These are phyloP conservation scores for Urostyla sp. DNA, from an alignment of 73 alveolate genomes.

Conservation along the genomic window DNA sequence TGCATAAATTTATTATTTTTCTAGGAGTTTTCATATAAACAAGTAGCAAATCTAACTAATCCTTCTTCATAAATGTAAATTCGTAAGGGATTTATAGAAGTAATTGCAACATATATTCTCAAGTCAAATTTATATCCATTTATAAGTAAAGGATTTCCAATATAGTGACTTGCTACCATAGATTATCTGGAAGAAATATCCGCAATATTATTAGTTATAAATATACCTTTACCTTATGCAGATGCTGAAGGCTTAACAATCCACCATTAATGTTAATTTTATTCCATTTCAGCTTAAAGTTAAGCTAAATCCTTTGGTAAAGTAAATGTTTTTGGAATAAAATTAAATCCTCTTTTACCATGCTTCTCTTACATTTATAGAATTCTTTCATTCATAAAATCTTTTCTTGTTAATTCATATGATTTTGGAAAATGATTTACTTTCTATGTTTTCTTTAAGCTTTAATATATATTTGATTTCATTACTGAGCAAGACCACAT, in stretches of 20 bases:
- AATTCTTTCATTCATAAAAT: constrained; percentile 73
- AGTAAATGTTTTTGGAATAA: constrained; percentile 74
- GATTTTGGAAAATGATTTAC: constrained; percentile 83
- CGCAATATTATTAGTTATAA: constrained; percentile 57
- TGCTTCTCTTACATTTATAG: constrained; percentile 62
- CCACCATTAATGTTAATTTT: constrained; percentile 74
- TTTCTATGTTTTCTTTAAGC: constrained; percentile 14
- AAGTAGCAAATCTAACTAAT: constrained; percentile 93
- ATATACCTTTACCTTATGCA: constrained; percentile 86
- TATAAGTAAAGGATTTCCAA: constrained; percentile 88
- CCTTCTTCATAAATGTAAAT: constrained; percentile 95
- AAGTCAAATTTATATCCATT: constrained; percentile 93
- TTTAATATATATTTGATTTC: constrained; percentile 54
- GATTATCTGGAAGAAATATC: constrained; percentile 65
- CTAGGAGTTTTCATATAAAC: constrained; percentile 65
- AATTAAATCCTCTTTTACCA: constrained; percentile 73
- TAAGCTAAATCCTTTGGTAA: constrained; percentile 73
- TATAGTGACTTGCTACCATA: constrained; percentile 78
- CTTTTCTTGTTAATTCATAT: constrained; percentile 82
- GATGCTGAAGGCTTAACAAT: constrained; percentile 81
- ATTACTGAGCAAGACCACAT: constrained; percentile 69
- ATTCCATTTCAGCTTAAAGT: constrained; percentile 68
- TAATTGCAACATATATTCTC: constrained; percentile 90
- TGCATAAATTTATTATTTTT: constrained; percentile 75
- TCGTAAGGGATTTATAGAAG: constrained; percentile 91